Base-by-base conservation (phyloP, 176 grass and related monocot species). In the Lolium rigidum region DNA sequence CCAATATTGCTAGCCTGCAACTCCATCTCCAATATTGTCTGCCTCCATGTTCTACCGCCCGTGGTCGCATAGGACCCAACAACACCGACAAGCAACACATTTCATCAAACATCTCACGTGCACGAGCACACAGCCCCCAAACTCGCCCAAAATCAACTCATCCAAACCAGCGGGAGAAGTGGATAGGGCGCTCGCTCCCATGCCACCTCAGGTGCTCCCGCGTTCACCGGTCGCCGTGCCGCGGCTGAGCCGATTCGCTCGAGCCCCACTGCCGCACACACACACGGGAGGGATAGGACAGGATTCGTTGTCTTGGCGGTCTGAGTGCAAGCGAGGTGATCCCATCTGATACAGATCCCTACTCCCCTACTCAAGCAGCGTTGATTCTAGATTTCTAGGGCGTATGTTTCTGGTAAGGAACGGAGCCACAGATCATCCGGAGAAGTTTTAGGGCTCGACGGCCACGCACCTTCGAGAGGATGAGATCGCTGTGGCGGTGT, bases 401-500 rank as follows among this genome's bases (percentile, higher is more conserved):
- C 22, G 62, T 49, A 31, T 35, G 78, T 49, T 80, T 31, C 58
- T 63, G 22, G 2, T 6, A 37, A 59, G 57, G 57, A 63, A 47
- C 58, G 59, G 57, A 80, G 65, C 60, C 59, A 49, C 46, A 11
- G 78, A 49, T 25, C 46, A 74, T 15, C 58, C 18, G 26, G 26
- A 52, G 43, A 73, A 17, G 62, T 22, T 86, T 49, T 47, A 48
- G 43, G 18, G 41, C 15, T 50, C n/a, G 17, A 9, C 22, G 37
- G 14, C 15, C 14, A 51, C 73, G 25, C 77, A 88, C 86, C 80
- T 78, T 68, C 6, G 68, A 20, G 20, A 3, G 25, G 71, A 83
- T 37, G 59, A 9, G 16, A 10, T 9, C 31, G 39, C 16, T 6
- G 49, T 10, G 1, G 37, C 20, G 35, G 67, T 12, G 57, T 15